Conservation (phyloP, 768 basidiomycete genomes). For the Krasilnikovozyma curviuscula region DNA sequence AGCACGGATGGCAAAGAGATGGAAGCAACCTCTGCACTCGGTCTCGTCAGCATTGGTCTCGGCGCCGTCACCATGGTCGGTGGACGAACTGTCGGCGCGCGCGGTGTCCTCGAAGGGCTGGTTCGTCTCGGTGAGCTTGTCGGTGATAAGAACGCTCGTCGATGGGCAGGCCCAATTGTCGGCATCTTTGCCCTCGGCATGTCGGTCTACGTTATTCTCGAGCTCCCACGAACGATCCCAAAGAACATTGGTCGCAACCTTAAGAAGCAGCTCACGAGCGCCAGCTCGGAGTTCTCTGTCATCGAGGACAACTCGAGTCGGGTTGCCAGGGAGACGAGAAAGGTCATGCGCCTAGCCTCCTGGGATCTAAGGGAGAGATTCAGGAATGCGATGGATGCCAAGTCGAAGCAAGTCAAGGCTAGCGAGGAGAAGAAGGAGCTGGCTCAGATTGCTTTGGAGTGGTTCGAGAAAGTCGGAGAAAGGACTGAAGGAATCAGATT, state of each 20-base stretch:
- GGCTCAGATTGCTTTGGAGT: conserved; percentile 49
- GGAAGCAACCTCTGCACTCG: conserved; percentile 20
- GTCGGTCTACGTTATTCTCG: conserved; percentile 60
- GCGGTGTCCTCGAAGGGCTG: conserved; percentile 56
- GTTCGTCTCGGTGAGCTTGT: conserved; percentile 58
- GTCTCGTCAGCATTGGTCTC: conserved; percentile 37
- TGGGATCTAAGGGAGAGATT: conserved; percentile 80
- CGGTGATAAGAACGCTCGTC: conserved; percentile 48
- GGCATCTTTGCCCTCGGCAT: conserved; percentile 57
- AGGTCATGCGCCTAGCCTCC: conserved; percentile 71
- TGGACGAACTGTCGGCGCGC: conserved; percentile 55
- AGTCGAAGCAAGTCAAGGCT: conserved; percentile 50
- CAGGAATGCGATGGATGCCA: conserved; percentile 57
- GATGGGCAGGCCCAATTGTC: conserved; percentile 71
- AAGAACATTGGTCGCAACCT: conserved; percentile 74
- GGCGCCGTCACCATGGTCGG: conserved; percentile 81
- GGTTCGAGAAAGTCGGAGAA: conserved; percentile 43
- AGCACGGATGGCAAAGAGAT: conserved; percentile 25
- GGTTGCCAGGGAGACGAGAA: conserved; percentile 67
- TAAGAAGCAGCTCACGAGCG: conserved; percentile 32
- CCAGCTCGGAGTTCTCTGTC: conserved; percentile 29
- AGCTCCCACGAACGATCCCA: conserved; percentile 74
- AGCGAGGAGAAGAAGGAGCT: conserved; percentile 51
- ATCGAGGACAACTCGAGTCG: conserved; percentile 49
- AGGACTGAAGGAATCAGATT: conserved; percentile 25